Evolutionary conservation across 805 yeast species (phyloP), one percentile per base, ranked within the genome.

Genomic region (Saccharomyces paradoxus): DNA sequence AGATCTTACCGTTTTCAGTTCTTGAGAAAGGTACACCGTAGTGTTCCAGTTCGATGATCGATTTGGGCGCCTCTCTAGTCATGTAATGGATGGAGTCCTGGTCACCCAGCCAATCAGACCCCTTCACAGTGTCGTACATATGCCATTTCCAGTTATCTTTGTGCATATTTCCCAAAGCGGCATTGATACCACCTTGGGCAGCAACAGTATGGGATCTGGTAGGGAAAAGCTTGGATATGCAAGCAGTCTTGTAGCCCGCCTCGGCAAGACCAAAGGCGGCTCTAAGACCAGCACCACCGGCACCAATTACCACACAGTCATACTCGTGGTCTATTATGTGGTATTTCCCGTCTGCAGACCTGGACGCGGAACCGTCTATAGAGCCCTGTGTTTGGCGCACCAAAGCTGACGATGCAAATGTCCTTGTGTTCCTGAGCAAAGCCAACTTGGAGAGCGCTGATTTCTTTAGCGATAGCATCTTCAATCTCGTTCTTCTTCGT

Each of bases 101-200:
- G 76, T 92, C 99, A 70, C 99, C 99, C 60, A 92, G 83, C 99
- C 99, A 92, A 77, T 92, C 99, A 9, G 97, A 90, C 60, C 99
- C 99, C 77, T 92, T 92, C 65, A 92, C 98, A 66, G 99, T 92
- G 71, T 92, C 99, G 76, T 92, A 92, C 97, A 92, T 91, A 75
- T 92, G 99, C 97, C 98, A 94, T 74, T 89, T 96, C 99, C 99
- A 92, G 78, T 91, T 91, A 74, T 92, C 99, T 64, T 82, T 80
- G 78, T 94, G 98, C 96, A 92, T 92, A 80, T 92, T 92, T 64
- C 98, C 99, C 61, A 92, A 80, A 30, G 99, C 99, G 63, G 98
- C 99, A 69, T 92, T 92, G 75, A 92, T 94, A 78, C 99, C 99
- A 76, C 99, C 99, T 76, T 92, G 99, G 51, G 99, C 99, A 56